Evolutionary conservation across 2,329 filamentous ascomycete genomes (phyloP).

Genomic region (Madurella fahalii): DNA sequence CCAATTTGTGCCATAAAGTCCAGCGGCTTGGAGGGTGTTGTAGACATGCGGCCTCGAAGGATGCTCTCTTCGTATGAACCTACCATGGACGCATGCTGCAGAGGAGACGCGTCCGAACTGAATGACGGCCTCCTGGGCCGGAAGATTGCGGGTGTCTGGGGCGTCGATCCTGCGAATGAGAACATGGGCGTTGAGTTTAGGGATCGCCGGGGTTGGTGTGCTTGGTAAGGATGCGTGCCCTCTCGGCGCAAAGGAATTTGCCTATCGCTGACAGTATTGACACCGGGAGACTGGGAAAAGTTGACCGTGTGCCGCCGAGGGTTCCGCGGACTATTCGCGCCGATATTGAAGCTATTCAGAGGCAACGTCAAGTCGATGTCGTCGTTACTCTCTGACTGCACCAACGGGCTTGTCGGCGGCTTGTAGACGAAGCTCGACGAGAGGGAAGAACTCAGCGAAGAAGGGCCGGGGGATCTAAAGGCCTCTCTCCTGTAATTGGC

Average conservation of each 20-base stretch:
- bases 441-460: conserved; percentile 66
- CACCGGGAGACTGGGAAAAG: conserved; percentile 46
- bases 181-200: conserved; percentile 57
- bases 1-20: conserved; percentile 95
- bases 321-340: conserved; percentile 34
- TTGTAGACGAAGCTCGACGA: conserved; percentile 80
- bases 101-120: conserved; percentile 67
- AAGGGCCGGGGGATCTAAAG: conserved; percentile 43
- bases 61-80: conserved; percentile 98
- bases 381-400: conserved; percentile 81
- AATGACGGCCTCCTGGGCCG: conserved; percentile 65
- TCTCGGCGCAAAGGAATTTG: conserved; percentile 53
- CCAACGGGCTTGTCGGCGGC: conserved; percentile 86
- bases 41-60: conserved; percentile 91
- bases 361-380: conserved; percentile 63
- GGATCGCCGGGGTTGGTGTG: conserved; percentile 74
- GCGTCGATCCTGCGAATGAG: conserved; percentile 38
- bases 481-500: conserved; percentile 34
- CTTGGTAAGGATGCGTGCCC: conserved; percentile 62
- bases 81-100: conserved; percentile 92
- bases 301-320: conserved; percentile 69
- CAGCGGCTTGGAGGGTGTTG: conserved; percentile 84
- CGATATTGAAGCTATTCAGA: conserved; percentile 48
- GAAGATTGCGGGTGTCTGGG: conserved; percentile 48
- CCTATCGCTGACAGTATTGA: conserved; percentile 21